phyloP scores from a whole-genome alignment of 2,329 filamentous ascomycete species.

The Pyrenophora tritici-repentis region DNA sequence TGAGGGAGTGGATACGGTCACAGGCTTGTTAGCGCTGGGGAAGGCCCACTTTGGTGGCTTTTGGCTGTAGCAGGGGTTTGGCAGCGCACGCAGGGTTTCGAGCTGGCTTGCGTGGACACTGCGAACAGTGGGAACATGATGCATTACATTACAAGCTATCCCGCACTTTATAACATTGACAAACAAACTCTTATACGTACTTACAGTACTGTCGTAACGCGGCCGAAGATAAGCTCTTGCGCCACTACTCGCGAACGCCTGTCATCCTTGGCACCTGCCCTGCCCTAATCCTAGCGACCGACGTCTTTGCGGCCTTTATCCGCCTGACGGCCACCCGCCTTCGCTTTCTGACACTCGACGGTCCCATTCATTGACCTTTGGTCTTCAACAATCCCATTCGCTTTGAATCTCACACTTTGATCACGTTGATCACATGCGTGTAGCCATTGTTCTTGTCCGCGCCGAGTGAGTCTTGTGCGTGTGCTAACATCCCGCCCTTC shows the following conservation, averaged over 20 bases:
- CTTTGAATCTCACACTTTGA: no score
- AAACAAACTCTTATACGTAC: no score
- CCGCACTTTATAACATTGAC: no score
- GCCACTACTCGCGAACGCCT: background rate
- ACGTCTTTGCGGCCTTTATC: constrained; percentile 13
- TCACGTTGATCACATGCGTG: constrained; percentile 33
- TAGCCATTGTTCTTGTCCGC: constrained; percentile 18
- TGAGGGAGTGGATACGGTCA: background rate
- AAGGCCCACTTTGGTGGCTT: constrained; percentile 8
- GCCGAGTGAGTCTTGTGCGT: constrained; percentile 12
- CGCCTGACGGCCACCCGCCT: constrained; percentile 7
- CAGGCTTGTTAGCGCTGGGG: constrained; percentile 22
- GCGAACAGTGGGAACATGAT: background rate
- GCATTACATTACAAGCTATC: background rate
- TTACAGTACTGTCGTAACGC: no score
- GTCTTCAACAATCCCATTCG: background rate
- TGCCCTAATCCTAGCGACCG: background rate
- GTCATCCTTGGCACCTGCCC: constrained; percentile 9
- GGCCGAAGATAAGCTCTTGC: no score
- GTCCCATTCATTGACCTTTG: background rate
- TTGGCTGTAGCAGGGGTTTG: no score
- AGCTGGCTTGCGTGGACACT: constrained; percentile 4
- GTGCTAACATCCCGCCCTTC: constrained; percentile 17
- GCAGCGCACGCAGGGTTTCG: background rate
- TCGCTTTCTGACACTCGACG: background rate